Conservation (phyloP, 2,329 filamentous ascomycete genomes). For the Curvularia sp. region DNA sequence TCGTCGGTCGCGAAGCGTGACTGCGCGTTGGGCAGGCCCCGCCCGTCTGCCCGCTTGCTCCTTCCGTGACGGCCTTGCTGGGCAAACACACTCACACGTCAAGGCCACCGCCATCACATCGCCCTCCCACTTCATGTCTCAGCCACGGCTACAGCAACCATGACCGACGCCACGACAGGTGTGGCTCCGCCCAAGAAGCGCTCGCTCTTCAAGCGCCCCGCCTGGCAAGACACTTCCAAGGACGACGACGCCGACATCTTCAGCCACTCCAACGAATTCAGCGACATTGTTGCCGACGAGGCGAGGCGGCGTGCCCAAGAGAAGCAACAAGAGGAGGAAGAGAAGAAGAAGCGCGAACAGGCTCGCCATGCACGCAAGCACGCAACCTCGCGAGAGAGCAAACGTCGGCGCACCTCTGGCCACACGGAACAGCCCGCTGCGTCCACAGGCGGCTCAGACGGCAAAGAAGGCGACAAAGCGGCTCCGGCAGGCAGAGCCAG, state of each 20-base stretch:
- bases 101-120: background rate
- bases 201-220: conserved; percentile 63
- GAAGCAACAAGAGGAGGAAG: conserved; percentile 20
- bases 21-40: conserved; percentile 32
- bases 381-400: conserved; percentile 27
- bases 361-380: conserved; percentile 5
- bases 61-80: background rate
- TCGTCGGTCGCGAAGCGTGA: conserved; percentile 40
- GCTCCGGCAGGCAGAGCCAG: conserved; percentile 12
- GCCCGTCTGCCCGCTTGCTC: conserved; percentile 1
- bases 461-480: background rate
- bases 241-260: conserved; percentile 51
- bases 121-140: conserved; percentile 20
- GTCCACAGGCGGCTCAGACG: conserved; percentile 13
- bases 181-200: conserved; percentile 50
- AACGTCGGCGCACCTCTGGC: conserved; percentile 33
- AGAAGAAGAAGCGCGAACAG: conserved; percentile 19
- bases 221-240: conserved; percentile 55
- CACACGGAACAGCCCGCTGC: conserved; percentile 22
- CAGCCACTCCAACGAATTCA: conserved; percentile 52
- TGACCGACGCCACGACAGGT: conserved; percentile 34
- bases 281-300: conserved; percentile 50
- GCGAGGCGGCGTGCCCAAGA: conserved; percentile 41
- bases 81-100: background rate
- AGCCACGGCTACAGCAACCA: conserved; percentile 15